Percentiles rank a stretch among this genome's conserved stretches.
These are phyloP conservation scores for Suillus placidus DNA, from an alignment of 768 basidiomycete species.

Conservation along the genomic window DNA sequence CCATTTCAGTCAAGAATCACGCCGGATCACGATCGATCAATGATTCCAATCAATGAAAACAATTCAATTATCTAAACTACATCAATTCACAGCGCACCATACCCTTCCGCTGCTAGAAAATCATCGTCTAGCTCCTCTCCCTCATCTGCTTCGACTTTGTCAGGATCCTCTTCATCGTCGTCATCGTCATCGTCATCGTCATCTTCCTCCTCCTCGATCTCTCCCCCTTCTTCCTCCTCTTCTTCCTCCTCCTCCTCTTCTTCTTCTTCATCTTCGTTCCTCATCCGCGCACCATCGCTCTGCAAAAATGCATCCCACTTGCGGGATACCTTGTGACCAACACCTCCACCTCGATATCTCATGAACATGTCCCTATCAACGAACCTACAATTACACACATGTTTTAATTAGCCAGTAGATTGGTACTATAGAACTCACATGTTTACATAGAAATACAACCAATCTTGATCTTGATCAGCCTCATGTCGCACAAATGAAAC, in stretches of 20 bases:
- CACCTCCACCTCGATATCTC: too few relatives aligned
- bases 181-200: background rate
- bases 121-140: constrained; percentile 12
- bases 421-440: too few relatives aligned
- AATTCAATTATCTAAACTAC: too few relatives aligned
- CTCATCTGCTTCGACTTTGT: background rate
- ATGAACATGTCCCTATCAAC: too few relatives aligned
- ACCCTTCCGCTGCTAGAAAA: background rate
- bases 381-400: too few relatives aligned
- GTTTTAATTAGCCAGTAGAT: too few relatives aligned
- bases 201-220: background rate
- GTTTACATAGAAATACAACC: constrained; percentile 33
- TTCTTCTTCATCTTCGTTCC: background rate
- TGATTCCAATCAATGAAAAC: too few relatives aligned
- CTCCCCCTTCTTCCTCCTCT: background rate
- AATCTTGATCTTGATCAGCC: constrained; percentile 29
- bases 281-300: background rate
- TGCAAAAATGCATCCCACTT: constrained; percentile 6
- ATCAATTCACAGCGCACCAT: constrained; percentile 4
- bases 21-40: too few relatives aligned
- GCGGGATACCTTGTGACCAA: too few relatives aligned
- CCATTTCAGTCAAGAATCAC: too few relatives aligned
- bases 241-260: background rate
- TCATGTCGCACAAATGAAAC: background rate
- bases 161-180: too few relatives aligned